Conservation (phyloP, 2,329 filamentous ascomycete genomes). For the Domatiomyces catenatus region DNA sequence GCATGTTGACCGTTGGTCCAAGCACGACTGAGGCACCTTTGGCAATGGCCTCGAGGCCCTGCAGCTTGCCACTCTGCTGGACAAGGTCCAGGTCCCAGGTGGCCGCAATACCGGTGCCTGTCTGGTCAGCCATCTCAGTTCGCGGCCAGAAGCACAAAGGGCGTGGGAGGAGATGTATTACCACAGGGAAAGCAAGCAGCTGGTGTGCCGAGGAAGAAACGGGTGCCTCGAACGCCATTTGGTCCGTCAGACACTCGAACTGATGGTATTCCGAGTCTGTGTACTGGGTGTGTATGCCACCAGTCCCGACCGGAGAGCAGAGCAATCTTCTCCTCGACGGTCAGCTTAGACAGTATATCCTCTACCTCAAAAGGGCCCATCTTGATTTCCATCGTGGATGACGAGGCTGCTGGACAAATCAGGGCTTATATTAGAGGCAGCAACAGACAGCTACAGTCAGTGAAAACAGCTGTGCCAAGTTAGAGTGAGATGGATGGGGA, state of each 20-base stretch:
- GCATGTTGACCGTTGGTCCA: conserved; percentile 66
- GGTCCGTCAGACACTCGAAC: conserved; percentile 56
- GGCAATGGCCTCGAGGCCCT: conserved; percentile 57
- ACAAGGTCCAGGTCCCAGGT: conserved; percentile 64
- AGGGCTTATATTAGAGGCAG: not conserved
- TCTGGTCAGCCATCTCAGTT: conserved; percentile 1
- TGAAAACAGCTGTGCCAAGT: conserved; percentile 2
- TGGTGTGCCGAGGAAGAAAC: conserved; percentile 45
- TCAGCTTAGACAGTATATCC: conserved; percentile 21
- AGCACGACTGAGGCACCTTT: conserved; percentile 60
- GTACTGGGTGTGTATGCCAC: conserved; percentile 52
- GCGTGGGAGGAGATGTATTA: conserved; percentile 1
- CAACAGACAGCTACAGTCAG: not conserved
- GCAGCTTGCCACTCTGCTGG: conserved; percentile 51
- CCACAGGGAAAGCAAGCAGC: conserved; percentile 61
- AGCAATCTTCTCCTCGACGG: conserved; percentile 36
- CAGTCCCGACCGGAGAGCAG: conserved; percentile 49
- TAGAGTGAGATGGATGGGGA: no score
- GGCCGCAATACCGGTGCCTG: conserved; percentile 57
- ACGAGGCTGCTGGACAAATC: conserved; percentile 1
- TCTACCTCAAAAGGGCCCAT: conserved; percentile 14
- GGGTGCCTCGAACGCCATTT: conserved; percentile 53
- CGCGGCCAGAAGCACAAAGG: no score
- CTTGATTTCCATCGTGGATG: not conserved
- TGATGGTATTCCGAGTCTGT: conserved; percentile 46